phyloP scores from a whole-genome alignment of 2,329 filamentous ascomycete genomes.

The Tetracladium maxilliforme region DNA sequence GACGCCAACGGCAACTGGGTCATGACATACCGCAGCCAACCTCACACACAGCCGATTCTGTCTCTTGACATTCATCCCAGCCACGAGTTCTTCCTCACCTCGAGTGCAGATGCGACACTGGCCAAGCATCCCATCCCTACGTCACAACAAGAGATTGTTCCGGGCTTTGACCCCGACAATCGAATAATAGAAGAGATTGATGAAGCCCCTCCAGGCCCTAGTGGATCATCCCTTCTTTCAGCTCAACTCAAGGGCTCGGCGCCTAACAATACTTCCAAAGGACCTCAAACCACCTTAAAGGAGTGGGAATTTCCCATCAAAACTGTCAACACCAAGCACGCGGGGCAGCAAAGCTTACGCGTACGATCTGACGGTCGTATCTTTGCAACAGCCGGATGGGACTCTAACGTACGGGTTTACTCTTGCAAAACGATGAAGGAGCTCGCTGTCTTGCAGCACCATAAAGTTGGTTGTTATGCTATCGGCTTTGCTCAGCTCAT shows the following conservation, averaged over 20 bases:
- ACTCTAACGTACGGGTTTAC: constrained; percentile 69
- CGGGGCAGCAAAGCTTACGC: constrained; percentile 71
- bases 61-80: constrained; percentile 45
- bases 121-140: constrained; percentile 63
- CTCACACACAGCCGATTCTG: constrained; percentile 69
- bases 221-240: constrained; percentile 1
- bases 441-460: constrained; percentile 88
- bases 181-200: constrained; percentile 1
- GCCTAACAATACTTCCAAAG: constrained; percentile 7
- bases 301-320: constrained; percentile 30
- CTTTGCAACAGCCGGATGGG: constrained; percentile 89
- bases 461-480: constrained; percentile 74
- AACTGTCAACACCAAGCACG: constrained; percentile 63
- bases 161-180: not conserved
- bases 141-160: too few species aligned
- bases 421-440: constrained; percentile 69
- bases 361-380: constrained; percentile 71
- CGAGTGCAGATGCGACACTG: constrained; percentile 66
- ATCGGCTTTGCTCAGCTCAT: constrained; percentile 50
- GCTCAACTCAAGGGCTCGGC: constrained; percentile 1
- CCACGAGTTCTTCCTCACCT: constrained; percentile 55
- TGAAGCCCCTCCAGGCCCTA: not conserved
- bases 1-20: constrained; percentile 28
- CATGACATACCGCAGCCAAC: constrained; percentile 45
- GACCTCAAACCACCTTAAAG: constrained; percentile 4